A percentile compares a stretch with the other conserved stretches of the same genome.
Conservation (phyloP, 495 filamentous ascomycete species). For the Neurospora sp. region DNA sequence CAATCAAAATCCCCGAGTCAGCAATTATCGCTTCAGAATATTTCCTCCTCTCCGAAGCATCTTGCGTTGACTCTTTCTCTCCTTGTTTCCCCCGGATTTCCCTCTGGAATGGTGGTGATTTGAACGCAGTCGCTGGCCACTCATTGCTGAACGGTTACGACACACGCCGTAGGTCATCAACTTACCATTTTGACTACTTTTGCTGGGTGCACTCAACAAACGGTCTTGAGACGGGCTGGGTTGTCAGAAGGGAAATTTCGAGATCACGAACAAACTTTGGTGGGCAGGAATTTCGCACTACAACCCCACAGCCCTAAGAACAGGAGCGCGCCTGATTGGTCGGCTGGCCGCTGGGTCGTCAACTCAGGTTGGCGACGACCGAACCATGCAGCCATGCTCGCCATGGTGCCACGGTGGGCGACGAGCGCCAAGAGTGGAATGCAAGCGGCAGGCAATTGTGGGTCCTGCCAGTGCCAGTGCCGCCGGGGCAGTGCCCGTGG, state of each 20-base stretch:
- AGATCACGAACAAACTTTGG: slow-evolving; percentile 19
- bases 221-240: slow-evolving; percentile 22
- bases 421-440: background rate
- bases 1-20: slow-evolving; percentile 62
- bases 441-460: background rate
- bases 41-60: slow-evolving; percentile 70
- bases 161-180: slow-evolving; percentile 15
- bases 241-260: slow-evolving; percentile 18
- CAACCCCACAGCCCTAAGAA: slow-evolving; percentile 28
- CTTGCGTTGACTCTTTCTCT: slow-evolving; percentile 74
- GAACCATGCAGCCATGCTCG: background rate
- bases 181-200: slow-evolving; percentile 52
- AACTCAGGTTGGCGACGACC: slow-evolving; percentile 14
- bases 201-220: slow-evolving; percentile 23
- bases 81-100: background rate
- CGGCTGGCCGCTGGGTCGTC: background rate
- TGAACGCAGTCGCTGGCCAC: background rate
- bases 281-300: slow-evolving; percentile 23
- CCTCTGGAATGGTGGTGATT: slow-evolving; percentile 1
- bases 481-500: background rate
- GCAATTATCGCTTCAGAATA: slow-evolving; percentile 96
- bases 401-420: background rate
- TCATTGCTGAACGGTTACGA: background rate
- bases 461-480: background rate
- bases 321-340: background rate